Base-by-base conservation (phyloP, 176 grass and related monocot species). In the Zea luxurians region DNA sequence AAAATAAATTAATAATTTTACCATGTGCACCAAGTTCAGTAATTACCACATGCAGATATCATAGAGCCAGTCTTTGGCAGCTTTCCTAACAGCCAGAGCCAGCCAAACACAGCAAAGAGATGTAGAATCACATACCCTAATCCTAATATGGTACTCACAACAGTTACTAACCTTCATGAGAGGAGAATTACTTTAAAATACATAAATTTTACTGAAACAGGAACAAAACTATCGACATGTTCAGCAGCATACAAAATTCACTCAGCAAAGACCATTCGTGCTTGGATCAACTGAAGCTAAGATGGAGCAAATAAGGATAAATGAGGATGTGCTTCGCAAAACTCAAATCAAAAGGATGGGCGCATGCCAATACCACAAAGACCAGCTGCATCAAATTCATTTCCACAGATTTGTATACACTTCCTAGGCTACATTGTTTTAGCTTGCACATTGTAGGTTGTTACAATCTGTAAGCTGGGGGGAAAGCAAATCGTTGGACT, bases 221-320 rank as follows among this genome's bases (percentile, higher is more conserved):
- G 5, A 6, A 6, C 4, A 42, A 6, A 49, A 3, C 4, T 2
- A 37, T 72, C 63, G 36, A 37, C 2, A 8, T 13, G 41, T 72
- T 78, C 57, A 71, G 48, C 44, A 83, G 48, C 48, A 78, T 66
- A 43, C 50, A 16, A 44, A 5, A 77, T 73, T 85, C 81, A 82
- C 61, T 85, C 61, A 73, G 20, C 49, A 73, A 72, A 67, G 43
- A 53, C 0, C 42, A 50, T 35, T 46, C 49, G 17, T 57, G 48
- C 55, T 18, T 65, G 80, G 66, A 72, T 43, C 63, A 84, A 64
- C 57, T 59, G 65, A 64, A 72, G 41, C 7, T 47, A 18, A 57
- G 53, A 57, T 18, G n/a, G 16, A 59, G 70, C 64, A 16, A 81
- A 40, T 11, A 34, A n/a, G 27, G 77, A 35, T 9, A 4, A 8